phyloP scores from a whole-genome alignment of 495 filamentous ascomycete genomes.

The Penicillium paradoxum region DNA sequence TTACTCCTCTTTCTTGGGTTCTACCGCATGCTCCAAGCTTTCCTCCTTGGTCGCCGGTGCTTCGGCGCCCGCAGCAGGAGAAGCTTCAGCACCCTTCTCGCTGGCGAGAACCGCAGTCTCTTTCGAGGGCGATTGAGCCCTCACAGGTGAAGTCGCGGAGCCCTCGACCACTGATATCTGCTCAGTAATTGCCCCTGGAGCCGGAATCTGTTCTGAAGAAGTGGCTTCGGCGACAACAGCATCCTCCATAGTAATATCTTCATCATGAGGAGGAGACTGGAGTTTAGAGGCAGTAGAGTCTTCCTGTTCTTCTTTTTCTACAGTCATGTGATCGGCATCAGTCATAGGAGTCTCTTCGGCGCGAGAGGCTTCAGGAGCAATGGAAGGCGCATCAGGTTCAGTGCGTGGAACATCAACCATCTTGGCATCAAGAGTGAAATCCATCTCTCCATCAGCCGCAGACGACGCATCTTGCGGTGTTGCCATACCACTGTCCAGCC shows the following conservation, averaged over 20 bases:
- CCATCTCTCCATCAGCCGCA: constrained; percentile 46
- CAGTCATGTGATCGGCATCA: constrained; percentile 36
- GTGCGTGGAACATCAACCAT: constrained; percentile 47
- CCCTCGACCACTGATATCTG: constrained; percentile 15
- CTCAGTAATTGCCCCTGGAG: constrained; percentile 18
- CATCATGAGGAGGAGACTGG: constrained; percentile 48
- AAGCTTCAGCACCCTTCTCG: constrained; percentile 13
- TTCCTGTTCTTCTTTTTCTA: constrained; percentile 37
- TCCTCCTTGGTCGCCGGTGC: constrained; percentile 19
- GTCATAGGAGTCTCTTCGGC: constrained; percentile 36
- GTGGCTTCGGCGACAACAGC: constrained; percentile 39
- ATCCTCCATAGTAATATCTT: constrained; percentile 64
- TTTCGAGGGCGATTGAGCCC: constrained; percentile 19
- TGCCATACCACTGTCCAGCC: constrained; percentile 56
- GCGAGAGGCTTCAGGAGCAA: constrained; percentile 20
- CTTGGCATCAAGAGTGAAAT: constrained; percentile 45
- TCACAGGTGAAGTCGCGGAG: constrained; percentile 16
- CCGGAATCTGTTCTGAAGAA: constrained; percentile 18
- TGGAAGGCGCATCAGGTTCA: constrained; percentile 26
- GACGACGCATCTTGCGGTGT: constrained; percentile 50
- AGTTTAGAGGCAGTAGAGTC: constrained; percentile 37
- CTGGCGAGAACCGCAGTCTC: constrained; percentile 14
- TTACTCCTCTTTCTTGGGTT: constrained; percentile 34
- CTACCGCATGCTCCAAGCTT: constrained; percentile 19
- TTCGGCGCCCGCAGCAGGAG: constrained; percentile 17